phyloP scores from a whole-genome alignment of 768 basidiomycete genomes.

The Pulveroboletus sp. region DNA sequence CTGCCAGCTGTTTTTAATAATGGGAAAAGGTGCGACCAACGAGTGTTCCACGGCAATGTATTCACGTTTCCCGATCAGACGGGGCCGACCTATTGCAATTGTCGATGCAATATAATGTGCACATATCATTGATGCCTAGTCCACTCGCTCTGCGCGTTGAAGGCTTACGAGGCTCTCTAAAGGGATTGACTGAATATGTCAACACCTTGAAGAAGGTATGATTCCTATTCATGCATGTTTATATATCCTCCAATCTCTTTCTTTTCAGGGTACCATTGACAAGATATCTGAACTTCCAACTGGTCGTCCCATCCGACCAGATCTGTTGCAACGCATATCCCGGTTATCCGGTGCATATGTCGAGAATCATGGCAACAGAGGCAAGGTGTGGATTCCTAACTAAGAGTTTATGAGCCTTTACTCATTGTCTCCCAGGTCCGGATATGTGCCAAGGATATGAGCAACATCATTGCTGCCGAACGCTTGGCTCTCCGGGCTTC shows the following conservation, averaged over 20 bases:
- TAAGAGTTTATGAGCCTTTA: neutral
- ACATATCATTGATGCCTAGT: slow-evolving; percentile 50
- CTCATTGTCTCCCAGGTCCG: slow-evolving; percentile 40
- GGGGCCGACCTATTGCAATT: slow-evolving; percentile 57
- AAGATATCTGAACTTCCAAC: slow-evolving; percentile 43
- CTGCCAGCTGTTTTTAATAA: slow-evolving; percentile 60
- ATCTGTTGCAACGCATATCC: slow-evolving; percentile 62
- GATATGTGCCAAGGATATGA: slow-evolving; percentile 45
- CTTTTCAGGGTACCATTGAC: slow-evolving; percentile 24
- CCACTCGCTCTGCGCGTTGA: slow-evolving; percentile 58
- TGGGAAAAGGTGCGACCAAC: slow-evolving; percentile 56
- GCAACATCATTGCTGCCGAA: slow-evolving; percentile 41
- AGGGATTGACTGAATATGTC: slow-evolving; percentile 45
- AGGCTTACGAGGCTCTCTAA: slow-evolving; percentile 51
- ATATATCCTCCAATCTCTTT: neutral
- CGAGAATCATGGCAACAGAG: slow-evolving; percentile 44
- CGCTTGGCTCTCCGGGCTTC: slow-evolving; percentile 49
- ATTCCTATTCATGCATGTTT: neutral
- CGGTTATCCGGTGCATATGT: slow-evolving; percentile 60
- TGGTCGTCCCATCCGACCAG: slow-evolving; percentile 36
- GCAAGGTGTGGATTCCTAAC: slow-evolving; percentile 37
- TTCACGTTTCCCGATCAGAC: slow-evolving; percentile 38
- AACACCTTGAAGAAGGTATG: slow-evolving; percentile 45
- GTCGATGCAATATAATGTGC: slow-evolving; percentile 56
- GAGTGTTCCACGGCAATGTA: neutral